A percentile compares a stretch with the other conserved stretches of the same genome.
These are phyloP conservation scores for Phytophthora colocasiae DNA, from an alignment of 352 stramenopile genomes.

Conservation along the genomic window DNA sequence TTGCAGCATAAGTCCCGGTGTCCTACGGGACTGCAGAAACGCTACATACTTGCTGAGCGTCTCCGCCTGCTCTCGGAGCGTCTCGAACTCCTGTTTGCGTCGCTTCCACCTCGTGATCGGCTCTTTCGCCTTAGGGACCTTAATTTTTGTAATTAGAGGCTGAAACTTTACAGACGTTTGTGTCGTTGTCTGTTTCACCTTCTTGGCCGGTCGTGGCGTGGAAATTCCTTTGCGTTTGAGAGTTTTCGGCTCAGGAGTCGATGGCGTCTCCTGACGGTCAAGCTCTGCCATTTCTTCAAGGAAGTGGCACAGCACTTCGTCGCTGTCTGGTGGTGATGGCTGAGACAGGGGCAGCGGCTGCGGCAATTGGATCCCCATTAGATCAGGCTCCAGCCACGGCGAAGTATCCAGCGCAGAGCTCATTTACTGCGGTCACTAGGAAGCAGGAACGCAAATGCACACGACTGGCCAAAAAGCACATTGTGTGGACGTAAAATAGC, in stretches of 20 bases:
- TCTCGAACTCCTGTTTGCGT: slow-evolving; percentile 29
- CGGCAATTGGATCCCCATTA: slow-evolving; percentile 6
- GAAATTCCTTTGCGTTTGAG: slow-evolving; percentile 2
- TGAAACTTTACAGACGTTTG: background rate
- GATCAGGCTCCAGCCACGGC: background rate
- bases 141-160: background rate
- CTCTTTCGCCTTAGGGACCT: background rate
- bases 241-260: slow-evolving; percentile 5
- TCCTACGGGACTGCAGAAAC: slow-evolving; percentile 10
- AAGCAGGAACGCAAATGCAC: slow-evolving; percentile 15
- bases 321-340: slow-evolving; percentile 9
- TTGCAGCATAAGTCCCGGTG: background rate
- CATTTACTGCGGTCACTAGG: background rate
- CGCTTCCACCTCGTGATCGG: slow-evolving; percentile 24
- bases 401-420: slow-evolving; percentile 2
- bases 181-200: background rate
- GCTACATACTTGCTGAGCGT: slow-evolving; percentile 9
- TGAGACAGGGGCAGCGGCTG: slow-evolving; percentile 24
- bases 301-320: slow-evolving; percentile 32
- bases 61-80: slow-evolving; percentile 19
- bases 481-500: slow-evolving; percentile 7
- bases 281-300: slow-evolving; percentile 50
- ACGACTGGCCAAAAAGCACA: slow-evolving; percentile 28
- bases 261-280: slow-evolving; percentile 35
- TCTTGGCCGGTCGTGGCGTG: slow-evolving; percentile 9